Evolutionary conservation across 441 rosid genomes (phyloP).

Genomic region (Euphorbia schlechtendalii): DNA sequence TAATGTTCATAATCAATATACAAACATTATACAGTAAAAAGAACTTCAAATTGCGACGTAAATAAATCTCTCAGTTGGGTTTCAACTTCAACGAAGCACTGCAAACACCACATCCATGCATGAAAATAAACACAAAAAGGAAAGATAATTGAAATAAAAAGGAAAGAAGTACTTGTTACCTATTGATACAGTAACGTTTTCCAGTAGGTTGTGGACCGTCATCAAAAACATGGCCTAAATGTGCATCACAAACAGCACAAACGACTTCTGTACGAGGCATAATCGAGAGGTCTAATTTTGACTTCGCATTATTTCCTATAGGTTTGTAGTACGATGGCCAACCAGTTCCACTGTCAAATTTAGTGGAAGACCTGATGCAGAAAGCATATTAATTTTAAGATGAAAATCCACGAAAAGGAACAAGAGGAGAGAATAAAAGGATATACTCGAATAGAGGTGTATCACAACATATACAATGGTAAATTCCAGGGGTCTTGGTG

Average conservation of each 20-base stretch:
- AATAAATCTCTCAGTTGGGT: slow-evolving; percentile 24
- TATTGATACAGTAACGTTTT: slow-evolving; percentile 77
- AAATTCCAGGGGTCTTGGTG: slow-evolving; percentile 66
- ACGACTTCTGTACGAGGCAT: slow-evolving; percentile 86
- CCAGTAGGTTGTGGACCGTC: slow-evolving; percentile 88
- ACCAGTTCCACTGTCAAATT: slow-evolving; percentile 92
- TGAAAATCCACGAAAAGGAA: too few species aligned
- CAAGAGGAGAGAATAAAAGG: background rate
- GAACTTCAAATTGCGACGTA: background rate
- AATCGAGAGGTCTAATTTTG: slow-evolving; percentile 66
- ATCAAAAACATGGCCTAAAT: slow-evolving; percentile 82
- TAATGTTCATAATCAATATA: background rate
- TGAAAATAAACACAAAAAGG: background rate
- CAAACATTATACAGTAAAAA: background rate
- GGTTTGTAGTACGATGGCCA: slow-evolving; percentile 94
- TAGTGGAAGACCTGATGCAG: slow-evolving; percentile 60
- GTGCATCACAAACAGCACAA: slow-evolving; percentile 62
- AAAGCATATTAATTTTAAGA: too few species aligned
- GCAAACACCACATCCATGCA: slow-evolving; percentile 20
- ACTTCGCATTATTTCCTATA: slow-evolving; percentile 56
- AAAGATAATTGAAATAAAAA: background rate
- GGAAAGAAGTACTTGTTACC: slow-evolving; percentile 27
- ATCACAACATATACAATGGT: slow-evolving; percentile 76
- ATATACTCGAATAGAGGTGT: slow-evolving; percentile 75
- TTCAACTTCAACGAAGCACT: slow-evolving; percentile 65